Percentiles rank a stretch among this genome's conserved stretches.
phyloP scores from a whole-genome alignment of 2,329 filamentous ascomycete genomes.

The Diaporthe humulicola region DNA sequence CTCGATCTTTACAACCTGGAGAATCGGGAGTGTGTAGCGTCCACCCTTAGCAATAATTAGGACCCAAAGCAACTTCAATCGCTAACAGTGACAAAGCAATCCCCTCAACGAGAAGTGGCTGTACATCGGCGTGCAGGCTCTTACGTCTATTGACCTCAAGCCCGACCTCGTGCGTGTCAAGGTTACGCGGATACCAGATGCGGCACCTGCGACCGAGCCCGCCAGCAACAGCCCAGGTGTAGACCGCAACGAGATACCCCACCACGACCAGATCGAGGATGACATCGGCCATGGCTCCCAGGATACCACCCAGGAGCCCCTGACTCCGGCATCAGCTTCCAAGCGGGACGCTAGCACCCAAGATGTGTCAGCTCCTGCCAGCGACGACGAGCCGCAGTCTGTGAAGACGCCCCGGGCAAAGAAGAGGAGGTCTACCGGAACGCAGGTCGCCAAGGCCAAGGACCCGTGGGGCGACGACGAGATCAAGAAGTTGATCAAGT shows the following conservation, averaged over 20 bases:
- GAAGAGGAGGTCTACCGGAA: background rate
- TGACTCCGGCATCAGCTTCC: background rate
- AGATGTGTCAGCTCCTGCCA: background rate
- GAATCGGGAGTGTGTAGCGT: background rate
- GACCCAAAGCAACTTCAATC: background rate
- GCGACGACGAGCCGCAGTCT: background rate
- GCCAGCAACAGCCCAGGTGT: background rate
- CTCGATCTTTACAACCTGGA: background rate
- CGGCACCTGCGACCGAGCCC: background rate
- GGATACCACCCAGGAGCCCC: background rate
- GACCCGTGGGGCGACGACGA: conserved; percentile 31
- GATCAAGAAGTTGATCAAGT: conserved; percentile 13
- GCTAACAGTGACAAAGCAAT: conserved; percentile 6
- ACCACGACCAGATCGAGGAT: background rate
- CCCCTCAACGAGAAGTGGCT: conserved; percentile 12
- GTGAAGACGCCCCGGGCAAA: background rate
- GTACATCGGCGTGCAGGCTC: conserved; percentile 25
- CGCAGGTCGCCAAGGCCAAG: background rate
- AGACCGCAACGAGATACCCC: background rate
- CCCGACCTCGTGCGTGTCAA: conserved; percentile 11
- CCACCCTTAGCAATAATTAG: too few species aligned
- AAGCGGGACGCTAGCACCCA: background rate
- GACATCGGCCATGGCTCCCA: background rate
- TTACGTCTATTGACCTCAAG: conserved; percentile 1
- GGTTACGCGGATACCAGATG: background rate